Percentiles rank a stretch among this genome's conserved stretches.
Evolutionary conservation across 192 early-diverging fungal genomes (phyloP).

Genomic region (Phycomyces nitens): DNA sequence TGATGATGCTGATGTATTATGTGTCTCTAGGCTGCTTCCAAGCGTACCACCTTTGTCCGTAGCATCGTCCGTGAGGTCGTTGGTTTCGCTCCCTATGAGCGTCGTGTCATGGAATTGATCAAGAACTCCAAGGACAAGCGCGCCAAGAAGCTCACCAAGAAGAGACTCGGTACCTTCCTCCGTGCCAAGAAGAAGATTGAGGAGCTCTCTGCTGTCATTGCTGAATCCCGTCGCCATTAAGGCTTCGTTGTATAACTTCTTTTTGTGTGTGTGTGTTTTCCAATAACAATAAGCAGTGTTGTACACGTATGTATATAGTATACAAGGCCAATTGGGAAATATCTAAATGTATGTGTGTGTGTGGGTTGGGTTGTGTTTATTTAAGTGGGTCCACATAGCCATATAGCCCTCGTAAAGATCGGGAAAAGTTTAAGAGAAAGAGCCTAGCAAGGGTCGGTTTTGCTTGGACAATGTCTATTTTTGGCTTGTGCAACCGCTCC

Average conservation of each 20-base stretch:
- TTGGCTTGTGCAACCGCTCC: no score
- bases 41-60: conserved; percentile 89
- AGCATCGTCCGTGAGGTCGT: conserved; percentile 94
- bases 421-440: no score
- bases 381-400: background rate
- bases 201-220: conserved; percentile 90
- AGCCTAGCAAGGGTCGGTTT: no score
- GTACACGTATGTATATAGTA: no score
- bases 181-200: conserved; percentile 99
- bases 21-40: conserved; percentile 40
- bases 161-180: conserved; percentile 87
- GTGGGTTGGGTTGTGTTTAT: background rate
- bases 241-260: background rate
- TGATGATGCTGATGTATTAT: background rate
- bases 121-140: conserved; percentile 99
- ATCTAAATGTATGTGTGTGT: background rate
- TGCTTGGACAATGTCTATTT: no score
- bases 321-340: background rate
- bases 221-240: conserved; percentile 81
- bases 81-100: conserved; percentile 98
- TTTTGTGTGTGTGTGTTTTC: background rate
- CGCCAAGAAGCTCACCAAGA: conserved; percentile 97
- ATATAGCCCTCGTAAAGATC: no score
- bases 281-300: no score
- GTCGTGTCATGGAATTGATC: conserved; percentile 99